Evolutionary conservation across 441 rosid genomes (phyloP), one percentile per base, ranked within the genome.

Genomic region (Mallotus repandus): DNA sequence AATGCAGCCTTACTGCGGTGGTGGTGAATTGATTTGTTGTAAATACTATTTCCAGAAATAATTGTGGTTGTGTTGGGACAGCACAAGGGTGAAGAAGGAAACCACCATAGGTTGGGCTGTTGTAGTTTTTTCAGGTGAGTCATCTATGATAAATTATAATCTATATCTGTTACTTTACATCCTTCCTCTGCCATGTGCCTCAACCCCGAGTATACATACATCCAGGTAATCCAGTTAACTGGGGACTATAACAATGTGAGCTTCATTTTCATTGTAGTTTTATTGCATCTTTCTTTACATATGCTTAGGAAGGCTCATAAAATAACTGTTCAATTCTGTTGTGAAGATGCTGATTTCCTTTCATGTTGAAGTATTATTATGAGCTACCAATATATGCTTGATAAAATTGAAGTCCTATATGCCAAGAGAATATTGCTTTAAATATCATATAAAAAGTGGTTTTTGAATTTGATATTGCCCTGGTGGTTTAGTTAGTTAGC

Each of bases 341-440:
- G 43, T 48, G 63, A 56, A 22, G 63, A 22, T 48, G 46, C 18
- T 32, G 8, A 32, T 46, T 48, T 16, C 59, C 52, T 56, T 38
- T 7, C 41, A 38, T 38, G 41, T 4, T 38, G 49, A 43, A 57
- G 14, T 63, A 29, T 58, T 58, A 22, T 58, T 22, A 58, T 46
- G 25, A 15, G 32, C 14, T 21, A 63, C 69, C 61, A 21, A 6
- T 35, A 1, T 25, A 16, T 11, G 7, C 7, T 13, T 22, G 15
- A 56, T 43, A 16, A 58, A 29, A 10, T 3, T 60, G 19, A 25
- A 11, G 45, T 15, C 52, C 16, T 45, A 14, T 3, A 53, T 19
- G n/a, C 38, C 41, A 54, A 63, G 25, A 52, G n/a, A 25, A 63
- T 38, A 19, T 74, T 35, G 29, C 69, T 65, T 57, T 35, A 35